phyloP scores from a whole-genome alignment of 805 yeast genomes.

The Kluyveromyces lactis region DNA sequence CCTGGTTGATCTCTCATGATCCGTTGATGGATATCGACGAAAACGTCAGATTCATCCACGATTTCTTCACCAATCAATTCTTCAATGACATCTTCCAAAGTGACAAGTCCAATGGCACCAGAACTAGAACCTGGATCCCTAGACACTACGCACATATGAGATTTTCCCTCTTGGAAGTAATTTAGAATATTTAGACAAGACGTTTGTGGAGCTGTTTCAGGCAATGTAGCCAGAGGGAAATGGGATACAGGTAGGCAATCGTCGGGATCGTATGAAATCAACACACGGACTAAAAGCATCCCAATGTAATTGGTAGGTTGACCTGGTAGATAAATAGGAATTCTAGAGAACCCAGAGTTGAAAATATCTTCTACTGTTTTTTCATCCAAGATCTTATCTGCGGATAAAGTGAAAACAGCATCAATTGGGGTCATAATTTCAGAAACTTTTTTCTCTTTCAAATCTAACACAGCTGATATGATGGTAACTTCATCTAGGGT shows the following conservation, averaged over 20 bases:
- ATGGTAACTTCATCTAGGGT: conserved; percentile 95
- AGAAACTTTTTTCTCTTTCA: conserved; percentile 82
- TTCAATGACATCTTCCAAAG: conserved; percentile 96
- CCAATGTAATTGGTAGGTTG: conserved; percentile 91
- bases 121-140: conserved; percentile 72
- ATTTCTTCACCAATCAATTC: conserved; percentile 97
- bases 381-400: conserved; percentile 78
- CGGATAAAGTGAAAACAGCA: conserved; percentile 79
- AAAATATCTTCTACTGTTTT: conserved; percentile 79
- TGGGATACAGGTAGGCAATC: conserved; percentile 87
- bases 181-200: conserved; percentile 90
- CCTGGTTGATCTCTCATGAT: conserved; percentile 74
- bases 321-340: conserved; percentile 85
- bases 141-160: conserved; percentile 93
- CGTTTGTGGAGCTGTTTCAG: conserved; percentile 87
- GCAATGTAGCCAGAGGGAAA: conserved; percentile 91
- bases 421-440: conserved; percentile 92
- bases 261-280: conserved; percentile 94
- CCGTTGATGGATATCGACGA: conserved; percentile 80
- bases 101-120: conserved; percentile 87
- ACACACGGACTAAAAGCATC: conserved; percentile 84
- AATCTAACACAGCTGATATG: conserved; percentile 85
- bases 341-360: conserved; percentile 90
- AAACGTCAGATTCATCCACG: conserved; percentile 93
- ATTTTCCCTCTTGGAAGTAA: conserved; percentile 95